A percentile compares a stretch with the other conserved stretches of the same genome.
Conservation (phyloP, 2,329 filamentous ascomycete genomes). For the Cordyceps cateniannulata region DNA sequence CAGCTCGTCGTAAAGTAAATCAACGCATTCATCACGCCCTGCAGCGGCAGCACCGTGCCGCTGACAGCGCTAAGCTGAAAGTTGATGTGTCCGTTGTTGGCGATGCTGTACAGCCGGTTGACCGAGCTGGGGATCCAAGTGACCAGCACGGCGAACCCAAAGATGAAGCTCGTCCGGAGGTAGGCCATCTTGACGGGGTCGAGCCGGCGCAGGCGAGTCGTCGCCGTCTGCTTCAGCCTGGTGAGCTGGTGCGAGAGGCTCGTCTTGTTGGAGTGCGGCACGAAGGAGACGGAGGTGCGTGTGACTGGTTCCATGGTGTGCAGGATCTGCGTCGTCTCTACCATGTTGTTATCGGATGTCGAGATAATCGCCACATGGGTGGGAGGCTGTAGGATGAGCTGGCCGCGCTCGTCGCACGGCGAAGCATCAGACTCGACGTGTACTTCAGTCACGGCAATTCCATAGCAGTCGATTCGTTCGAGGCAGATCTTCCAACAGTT, state of each 20-base stretch:
- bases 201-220: conserved; percentile 26
- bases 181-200: conserved; percentile 56
- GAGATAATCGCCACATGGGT: not conserved
- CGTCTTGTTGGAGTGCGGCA: not conserved
- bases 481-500: not conserved
- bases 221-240: conserved; percentile 23
- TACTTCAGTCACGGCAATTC: conserved; percentile 44
- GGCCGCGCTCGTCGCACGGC: conserved; percentile 2
- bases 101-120: conserved; percentile 65
- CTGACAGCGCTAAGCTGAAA: conserved; percentile 64
- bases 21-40: conserved; percentile 74
- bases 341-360: not conserved
- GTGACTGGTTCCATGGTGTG: not conserved
- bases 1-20: conserved; percentile 67
- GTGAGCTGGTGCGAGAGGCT: not conserved
- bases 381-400: not conserved
- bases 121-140: conserved; percentile 62
- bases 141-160: conserved; percentile 51
- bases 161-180: conserved; percentile 54
- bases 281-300: not conserved
- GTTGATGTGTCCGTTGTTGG: conserved; percentile 40
- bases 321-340: not conserved
- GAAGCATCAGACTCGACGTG: conserved; percentile 31
- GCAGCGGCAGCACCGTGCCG: conserved; percentile 65
- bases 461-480: conserved; percentile 30